Conservation (phyloP, 2,329 filamentous ascomycete genomes). For the Exophiala spinifera region DNA sequence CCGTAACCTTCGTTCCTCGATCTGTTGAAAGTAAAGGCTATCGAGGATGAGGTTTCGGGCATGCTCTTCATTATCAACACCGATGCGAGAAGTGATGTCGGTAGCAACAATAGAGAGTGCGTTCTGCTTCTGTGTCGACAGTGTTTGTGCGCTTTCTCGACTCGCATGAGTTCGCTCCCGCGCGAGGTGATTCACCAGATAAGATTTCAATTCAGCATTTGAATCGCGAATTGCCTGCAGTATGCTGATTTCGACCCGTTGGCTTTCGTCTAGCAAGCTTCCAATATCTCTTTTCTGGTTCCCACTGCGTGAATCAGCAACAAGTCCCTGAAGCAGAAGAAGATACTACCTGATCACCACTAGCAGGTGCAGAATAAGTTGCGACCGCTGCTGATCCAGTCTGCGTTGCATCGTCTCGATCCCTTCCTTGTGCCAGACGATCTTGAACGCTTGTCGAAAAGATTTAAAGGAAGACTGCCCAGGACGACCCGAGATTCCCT, state of each 20-base stretch:
- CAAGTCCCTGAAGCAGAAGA: neutral
- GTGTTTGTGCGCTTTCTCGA: too few relatives aligned
- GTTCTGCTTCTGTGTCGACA: too few relatives aligned
- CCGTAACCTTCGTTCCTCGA: neutral
- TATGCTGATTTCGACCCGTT: too few relatives aligned
- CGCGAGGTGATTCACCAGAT: too few relatives aligned
- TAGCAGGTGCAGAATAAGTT: neutral
- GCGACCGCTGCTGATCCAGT: neutral
- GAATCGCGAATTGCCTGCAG: too few relatives aligned
- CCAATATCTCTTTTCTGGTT: neutral
- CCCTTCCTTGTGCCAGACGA: neutral
- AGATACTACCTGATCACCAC: neutral
- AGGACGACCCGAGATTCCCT: too few relatives aligned
- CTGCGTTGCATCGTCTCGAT: neutral
- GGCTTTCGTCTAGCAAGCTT: too few relatives aligned
- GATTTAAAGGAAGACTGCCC: neutral
- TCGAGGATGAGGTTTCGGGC: too few relatives aligned
- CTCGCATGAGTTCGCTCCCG: too few relatives aligned
- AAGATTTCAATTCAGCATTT: too few relatives aligned
- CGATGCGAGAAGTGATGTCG: neutral
- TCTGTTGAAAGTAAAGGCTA: neutral
- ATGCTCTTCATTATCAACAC: neutral
- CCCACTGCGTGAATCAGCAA: neutral
- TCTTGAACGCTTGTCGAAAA: neutral
- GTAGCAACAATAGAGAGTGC: neutral